These are phyloP conservation scores for Nannizzia gypsea DNA, from an alignment of 2,329 filamentous ascomycete genomes.

Conservation along the genomic window DNA sequence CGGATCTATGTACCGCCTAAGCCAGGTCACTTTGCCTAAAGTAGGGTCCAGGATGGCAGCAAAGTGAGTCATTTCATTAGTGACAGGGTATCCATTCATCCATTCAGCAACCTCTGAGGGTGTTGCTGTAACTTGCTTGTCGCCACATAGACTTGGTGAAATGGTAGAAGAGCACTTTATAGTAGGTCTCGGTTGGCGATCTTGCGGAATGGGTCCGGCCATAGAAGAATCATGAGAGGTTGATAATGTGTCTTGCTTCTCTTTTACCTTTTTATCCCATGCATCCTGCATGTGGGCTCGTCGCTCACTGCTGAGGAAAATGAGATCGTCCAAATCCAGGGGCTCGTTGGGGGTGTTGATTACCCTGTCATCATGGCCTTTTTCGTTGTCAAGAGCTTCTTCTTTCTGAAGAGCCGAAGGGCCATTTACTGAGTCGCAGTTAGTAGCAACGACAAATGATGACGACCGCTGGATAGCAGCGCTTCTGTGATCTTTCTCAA, in stretches of 20 bases:
- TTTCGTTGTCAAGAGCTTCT: not conserved
- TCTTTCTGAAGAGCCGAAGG: conserved; percentile 5
- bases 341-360: conserved; percentile 13
- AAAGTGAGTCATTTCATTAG: conserved; percentile 49
- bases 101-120: conserved; percentile 34
- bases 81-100: conserved; percentile 42
- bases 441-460: conserved; percentile 46
- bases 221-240: conserved; percentile 4
- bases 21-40: conserved; percentile 38
- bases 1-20: conserved; percentile 20
- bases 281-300: conserved; percentile 27
- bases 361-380: conserved; percentile 9
- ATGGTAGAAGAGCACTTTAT: not conserved
- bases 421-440: conserved; percentile 37
- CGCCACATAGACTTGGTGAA: not conserved
- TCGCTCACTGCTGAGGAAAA: conserved; percentile 27
- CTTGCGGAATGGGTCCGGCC: conserved; percentile 5
- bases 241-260: conserved; percentile 4
- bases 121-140: conserved; percentile 17
- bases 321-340: conserved; percentile 19
- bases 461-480: conserved; percentile 36
- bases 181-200: not conserved
- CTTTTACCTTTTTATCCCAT: conserved; percentile 25
- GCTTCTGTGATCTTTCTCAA: conserved; percentile 45
- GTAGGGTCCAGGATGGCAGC: conserved; percentile 46